Evolutionary conservation across 2,329 filamentous ascomycete species (phyloP).

Genomic region (Thelonectria blattea): DNA sequence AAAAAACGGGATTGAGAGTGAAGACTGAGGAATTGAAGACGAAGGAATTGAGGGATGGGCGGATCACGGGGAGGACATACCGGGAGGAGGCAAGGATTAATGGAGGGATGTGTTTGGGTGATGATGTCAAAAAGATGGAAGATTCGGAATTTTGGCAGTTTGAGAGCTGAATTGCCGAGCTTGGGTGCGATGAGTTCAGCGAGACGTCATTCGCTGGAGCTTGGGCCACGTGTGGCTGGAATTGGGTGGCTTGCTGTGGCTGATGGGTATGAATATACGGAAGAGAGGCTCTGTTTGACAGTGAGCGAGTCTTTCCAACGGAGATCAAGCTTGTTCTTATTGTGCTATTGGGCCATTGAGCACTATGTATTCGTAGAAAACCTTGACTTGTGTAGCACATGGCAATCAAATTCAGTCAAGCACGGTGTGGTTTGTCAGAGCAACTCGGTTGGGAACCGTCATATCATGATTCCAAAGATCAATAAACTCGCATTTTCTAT

Average conservation of each 20-base stretch:
- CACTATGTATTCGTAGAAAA: too few species aligned
- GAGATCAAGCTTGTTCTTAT: too few species aligned
- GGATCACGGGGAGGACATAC: background rate
- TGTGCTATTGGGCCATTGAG: too few species aligned
- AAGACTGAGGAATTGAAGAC: background rate
- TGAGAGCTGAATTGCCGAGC: constrained; percentile 37
- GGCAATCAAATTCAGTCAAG: background rate
- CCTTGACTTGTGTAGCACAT: background rate
- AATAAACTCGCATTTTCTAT: background rate
- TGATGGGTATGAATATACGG: background rate
- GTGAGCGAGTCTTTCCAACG: too few species aligned
- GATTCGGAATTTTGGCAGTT: constrained; percentile 24
- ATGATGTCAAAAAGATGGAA: constrained; percentile 41
- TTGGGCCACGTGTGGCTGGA: constrained; percentile 26
- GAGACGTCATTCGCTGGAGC: constrained; percentile 40
- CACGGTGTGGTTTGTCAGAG: background rate
- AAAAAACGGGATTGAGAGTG: background rate
- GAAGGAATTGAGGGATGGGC: background rate
- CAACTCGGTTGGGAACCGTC: background rate
- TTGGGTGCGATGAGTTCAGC: constrained; percentile 33
- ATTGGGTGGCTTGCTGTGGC: constrained; percentile 4
- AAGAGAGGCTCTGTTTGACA: background rate
- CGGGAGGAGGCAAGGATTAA: constrained; percentile 1
- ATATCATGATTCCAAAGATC: background rate
- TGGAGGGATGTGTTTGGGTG: constrained; percentile 1